Percentiles rank a stretch among this genome's conserved stretches.
Conservation (phyloP, 805 yeast species). For the Danielia oregonensis region DNA sequence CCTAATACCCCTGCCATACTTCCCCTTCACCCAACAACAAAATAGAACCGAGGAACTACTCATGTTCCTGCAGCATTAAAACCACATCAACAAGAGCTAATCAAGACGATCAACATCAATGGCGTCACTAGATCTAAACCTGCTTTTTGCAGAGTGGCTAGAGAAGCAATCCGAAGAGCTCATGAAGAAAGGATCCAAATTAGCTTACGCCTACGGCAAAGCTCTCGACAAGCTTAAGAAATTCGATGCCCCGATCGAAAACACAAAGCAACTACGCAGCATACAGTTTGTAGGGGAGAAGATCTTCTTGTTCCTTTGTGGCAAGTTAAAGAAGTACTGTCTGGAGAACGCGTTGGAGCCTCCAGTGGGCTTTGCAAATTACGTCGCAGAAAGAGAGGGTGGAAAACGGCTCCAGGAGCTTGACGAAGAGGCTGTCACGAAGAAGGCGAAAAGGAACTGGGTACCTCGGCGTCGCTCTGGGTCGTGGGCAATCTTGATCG, state of each 20-base stretch:
- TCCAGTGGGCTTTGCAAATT: constrained; percentile 36
- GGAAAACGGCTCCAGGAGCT: constrained; percentile 13
- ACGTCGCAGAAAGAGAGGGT: constrained; percentile 8
- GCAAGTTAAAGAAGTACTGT: constrained; percentile 52
- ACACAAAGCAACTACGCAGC: constrained; percentile 55
- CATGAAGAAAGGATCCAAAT: constrained; percentile 47
- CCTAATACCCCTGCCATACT: too few relatives aligned
- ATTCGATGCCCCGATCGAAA: constrained; percentile 42
- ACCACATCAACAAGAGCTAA: too few relatives aligned
- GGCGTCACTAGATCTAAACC: constrained; percentile 40
- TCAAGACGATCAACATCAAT: too few relatives aligned
- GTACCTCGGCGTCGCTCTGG: constrained; percentile 78
- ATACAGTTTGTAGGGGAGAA: constrained; percentile 73
- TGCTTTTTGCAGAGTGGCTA: constrained; percentile 55
- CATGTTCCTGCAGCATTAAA: too few relatives aligned
- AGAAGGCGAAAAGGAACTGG: constrained; percentile 33
- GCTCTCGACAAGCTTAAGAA: constrained; percentile 53
- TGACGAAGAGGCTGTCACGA: constrained; percentile 10
- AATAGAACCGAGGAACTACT: too few relatives aligned
- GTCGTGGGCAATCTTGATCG: constrained; percentile 75
- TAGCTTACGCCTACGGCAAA: constrained; percentile 48
- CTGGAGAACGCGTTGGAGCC: constrained; percentile 42
- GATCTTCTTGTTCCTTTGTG: constrained; percentile 49
- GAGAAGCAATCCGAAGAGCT: constrained; percentile 48
- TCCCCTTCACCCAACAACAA: too few relatives aligned